Evolutionary conservation across 352 stramenopile species (phyloP).

Genomic region (Globisporangium irregulare): DNA sequence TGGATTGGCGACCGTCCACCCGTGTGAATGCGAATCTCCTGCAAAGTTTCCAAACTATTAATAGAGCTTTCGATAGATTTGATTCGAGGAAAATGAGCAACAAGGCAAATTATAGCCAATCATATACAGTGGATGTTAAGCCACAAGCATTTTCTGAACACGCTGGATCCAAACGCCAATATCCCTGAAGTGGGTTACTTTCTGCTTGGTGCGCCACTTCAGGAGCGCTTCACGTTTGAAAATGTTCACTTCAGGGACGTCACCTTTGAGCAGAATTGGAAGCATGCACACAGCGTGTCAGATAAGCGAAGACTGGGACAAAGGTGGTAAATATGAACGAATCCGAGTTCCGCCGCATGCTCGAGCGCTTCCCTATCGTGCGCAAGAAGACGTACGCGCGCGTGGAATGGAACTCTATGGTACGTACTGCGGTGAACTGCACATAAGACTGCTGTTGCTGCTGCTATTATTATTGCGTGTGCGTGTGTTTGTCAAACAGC

Average conservation of each 20-base stretch:
- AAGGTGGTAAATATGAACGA: constrained; percentile 61
- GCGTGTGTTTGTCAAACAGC: neutral
- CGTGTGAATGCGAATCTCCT: constrained; percentile 11
- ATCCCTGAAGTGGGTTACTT: neutral
- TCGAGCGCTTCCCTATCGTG: constrained; percentile 75
- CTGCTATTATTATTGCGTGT: neutral
- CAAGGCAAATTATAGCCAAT: neutral
- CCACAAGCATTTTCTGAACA: constrained; percentile 8
- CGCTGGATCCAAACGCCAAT: neutral
- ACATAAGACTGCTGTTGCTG: neutral
- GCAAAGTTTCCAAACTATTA: neutral
- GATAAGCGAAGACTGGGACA: neutral
- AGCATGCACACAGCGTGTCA: neutral
- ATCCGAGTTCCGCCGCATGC: constrained; percentile 56
- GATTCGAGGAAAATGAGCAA: constrained; percentile 1
- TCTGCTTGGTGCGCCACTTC: neutral
- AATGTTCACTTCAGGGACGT: constrained; percentile 2
- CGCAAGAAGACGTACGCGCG: constrained; percentile 75
- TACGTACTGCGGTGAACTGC: constrained; percentile 18
- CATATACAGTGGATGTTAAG: neutral
- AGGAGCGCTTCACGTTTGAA: neutral
- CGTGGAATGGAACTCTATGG: constrained; percentile 79
- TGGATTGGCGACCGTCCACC: neutral
- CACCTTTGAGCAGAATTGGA: neutral
- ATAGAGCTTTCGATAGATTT: neutral